Conservation (phyloP, 257 asterid species). For the Nicotiana tabacum region DNA sequence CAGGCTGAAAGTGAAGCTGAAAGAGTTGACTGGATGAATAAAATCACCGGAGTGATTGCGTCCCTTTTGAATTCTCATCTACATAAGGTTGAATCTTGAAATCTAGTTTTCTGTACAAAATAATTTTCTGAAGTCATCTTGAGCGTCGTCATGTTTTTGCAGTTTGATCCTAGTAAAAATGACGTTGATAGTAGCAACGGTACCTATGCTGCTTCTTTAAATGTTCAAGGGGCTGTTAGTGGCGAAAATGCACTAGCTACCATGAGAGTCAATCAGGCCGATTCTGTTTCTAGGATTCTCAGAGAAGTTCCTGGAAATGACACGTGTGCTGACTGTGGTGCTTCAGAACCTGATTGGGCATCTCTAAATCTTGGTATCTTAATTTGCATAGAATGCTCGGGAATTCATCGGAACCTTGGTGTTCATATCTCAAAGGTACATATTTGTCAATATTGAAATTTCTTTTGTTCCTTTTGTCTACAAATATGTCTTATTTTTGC, state of each 20-base stretch:
- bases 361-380: slow-evolving; percentile 91
- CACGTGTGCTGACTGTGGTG: slow-evolving; percentile 84
- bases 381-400: slow-evolving; percentile 98
- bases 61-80: slow-evolving; percentile 90
- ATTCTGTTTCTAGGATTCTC: slow-evolving; percentile 69
- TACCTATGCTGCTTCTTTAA: slow-evolving; percentile 35
- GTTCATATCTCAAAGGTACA: slow-evolving; percentile 95
- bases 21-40: slow-evolving; percentile 93
- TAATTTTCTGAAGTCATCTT: slow-evolving; percentile 15
- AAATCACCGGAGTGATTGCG: slow-evolving; percentile 78
- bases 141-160: slow-evolving; percentile 26
- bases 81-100: slow-evolving; percentile 52
- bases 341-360: slow-evolving; percentile 95
- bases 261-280: slow-evolving; percentile 37
- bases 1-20: slow-evolving; percentile 99
- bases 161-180: slow-evolving; percentile 54
- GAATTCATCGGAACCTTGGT: slow-evolving; percentile 97
- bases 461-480: background rate
- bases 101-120: slow-evolving; percentile 8
- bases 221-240: slow-evolving; percentile 29
- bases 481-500: background rate
- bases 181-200: slow-evolving; percentile 21
- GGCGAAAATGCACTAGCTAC: slow-evolving; percentile 36
- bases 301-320: slow-evolving; percentile 83
- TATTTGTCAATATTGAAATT: background rate